These are phyloP conservation scores for Solanum clarkiae DNA, from an alignment of 257 asterid genomes.

Conservation along the genomic window DNA sequence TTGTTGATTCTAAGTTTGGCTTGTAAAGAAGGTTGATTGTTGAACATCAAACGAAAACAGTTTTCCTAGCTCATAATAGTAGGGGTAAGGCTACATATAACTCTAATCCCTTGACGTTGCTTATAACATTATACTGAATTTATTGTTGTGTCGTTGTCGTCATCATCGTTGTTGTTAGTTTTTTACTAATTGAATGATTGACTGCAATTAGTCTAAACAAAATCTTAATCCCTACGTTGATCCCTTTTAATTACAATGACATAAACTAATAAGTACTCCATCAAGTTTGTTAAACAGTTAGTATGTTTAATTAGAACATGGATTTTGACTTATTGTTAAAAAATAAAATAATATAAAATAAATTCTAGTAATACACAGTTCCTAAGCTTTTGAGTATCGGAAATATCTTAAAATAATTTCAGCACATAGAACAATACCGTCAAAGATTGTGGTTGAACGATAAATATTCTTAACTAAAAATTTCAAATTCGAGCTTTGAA, in stretches of 20 bases:
- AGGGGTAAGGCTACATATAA: background rate
- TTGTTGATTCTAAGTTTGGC: background rate
- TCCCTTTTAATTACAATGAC: background rate
- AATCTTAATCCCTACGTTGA: background rate
- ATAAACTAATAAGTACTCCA: background rate
- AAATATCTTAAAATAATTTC: background rate
- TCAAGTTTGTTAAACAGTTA: background rate
- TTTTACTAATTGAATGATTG: background rate
- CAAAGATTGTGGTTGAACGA: background rate
- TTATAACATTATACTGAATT: background rate
- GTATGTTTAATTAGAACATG: background rate
- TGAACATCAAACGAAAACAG: background rate
- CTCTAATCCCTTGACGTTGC: background rate
- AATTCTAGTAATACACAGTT: background rate
- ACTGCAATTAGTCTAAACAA: background rate
- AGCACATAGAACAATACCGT: background rate
- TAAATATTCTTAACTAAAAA: background rate
- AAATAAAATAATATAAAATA: too few relatives aligned
- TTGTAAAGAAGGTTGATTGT: rapidly evolving
- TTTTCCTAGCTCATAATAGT: background rate
- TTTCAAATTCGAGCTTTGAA: background rate
- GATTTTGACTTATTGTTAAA: background rate
- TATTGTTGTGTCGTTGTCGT: rapidly evolving
- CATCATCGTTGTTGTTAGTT: too few relatives aligned
- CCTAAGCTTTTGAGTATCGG: background rate